phyloP scores from a whole-genome alignment of 306 rosid genomes.

The Rubus idaeus region DNA sequence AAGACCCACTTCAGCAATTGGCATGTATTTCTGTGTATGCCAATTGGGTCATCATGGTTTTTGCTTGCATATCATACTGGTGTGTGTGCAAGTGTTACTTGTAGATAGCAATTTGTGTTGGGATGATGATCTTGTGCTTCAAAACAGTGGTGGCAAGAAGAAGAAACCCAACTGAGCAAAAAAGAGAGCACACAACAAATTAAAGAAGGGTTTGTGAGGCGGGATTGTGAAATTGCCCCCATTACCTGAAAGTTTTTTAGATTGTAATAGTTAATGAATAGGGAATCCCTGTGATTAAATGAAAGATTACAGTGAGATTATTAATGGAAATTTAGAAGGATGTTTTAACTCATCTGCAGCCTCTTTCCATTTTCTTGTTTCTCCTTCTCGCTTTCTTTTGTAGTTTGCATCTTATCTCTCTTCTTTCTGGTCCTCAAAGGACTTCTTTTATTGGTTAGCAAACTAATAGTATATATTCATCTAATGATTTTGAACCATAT shows the following conservation, averaged over 20 bases:
- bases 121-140: slow-evolving; percentile 9
- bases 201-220: not conserved
- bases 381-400: not conserved
- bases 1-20: slow-evolving; percentile 11
- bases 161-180: slow-evolving; percentile 1
- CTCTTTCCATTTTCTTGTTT: not conserved
- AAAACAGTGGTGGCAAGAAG: slow-evolving; percentile 13
- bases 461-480: not conserved
- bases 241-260: slow-evolving; percentile 10
- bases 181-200: not conserved
- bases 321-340: slow-evolving; percentile 13
- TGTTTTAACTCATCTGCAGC: not conserved
- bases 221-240: slow-evolving; percentile 13
- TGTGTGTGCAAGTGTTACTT: not conserved
- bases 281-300: slow-evolving; percentile 20
- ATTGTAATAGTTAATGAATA: slow-evolving; percentile 3
- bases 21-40: slow-evolving; percentile 4
- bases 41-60: slow-evolving; percentile 15
- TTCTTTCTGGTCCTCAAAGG: slow-evolving; percentile 12
- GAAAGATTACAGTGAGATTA: slow-evolving; percentile 19
- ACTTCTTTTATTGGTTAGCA: not conserved
- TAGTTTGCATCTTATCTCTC: not conserved
- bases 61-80: slow-evolving; percentile 7
- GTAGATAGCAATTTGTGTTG: slow-evolving; percentile 12
- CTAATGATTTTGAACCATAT: not conserved